phyloP scores from a whole-genome alignment of 1,284 basidiomycete species.

The Rhizoctonia solani region DNA sequence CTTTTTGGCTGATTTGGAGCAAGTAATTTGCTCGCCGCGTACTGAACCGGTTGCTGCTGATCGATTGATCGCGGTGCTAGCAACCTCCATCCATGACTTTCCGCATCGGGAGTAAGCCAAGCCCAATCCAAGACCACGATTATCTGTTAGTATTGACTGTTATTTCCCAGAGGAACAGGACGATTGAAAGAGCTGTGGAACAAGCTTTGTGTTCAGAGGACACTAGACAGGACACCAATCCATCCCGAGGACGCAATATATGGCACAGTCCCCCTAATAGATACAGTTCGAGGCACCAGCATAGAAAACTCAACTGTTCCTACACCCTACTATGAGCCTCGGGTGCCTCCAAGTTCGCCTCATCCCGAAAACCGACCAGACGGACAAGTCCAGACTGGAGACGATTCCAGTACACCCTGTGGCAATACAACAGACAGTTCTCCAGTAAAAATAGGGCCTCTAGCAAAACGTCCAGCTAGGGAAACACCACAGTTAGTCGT shows the following conservation, averaged over 20 bases:
- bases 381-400: too few relatives aligned
- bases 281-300: background rate
- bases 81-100: constrained; percentile 6
- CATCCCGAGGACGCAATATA: constrained; percentile 6
- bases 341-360: too few relatives aligned
- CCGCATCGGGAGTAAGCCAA: background rate
- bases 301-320: background rate
- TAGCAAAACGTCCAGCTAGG: background rate
- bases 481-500: background rate
- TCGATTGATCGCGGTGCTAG: constrained; percentile 2
- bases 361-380: too few relatives aligned
- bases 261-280: background rate
- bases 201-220: background rate
- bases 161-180: background rate
- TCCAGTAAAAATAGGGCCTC: too few relatives aligned
- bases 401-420: too few relatives aligned
- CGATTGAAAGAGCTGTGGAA: background rate
- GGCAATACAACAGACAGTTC: too few relatives aligned
- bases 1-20: constrained; percentile 8
- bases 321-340: background rate
- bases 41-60: constrained; percentile 12
- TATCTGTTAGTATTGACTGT: background rate
- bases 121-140: background rate
- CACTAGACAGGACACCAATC: background rate
- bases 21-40: background rate